A percentile compares a stretch with the other conserved stretches of the same genome.
These are phyloP conservation scores for Phytophthora melonis DNA, from an alignment of 352 stramenopile species.

Conservation along the genomic window DNA sequence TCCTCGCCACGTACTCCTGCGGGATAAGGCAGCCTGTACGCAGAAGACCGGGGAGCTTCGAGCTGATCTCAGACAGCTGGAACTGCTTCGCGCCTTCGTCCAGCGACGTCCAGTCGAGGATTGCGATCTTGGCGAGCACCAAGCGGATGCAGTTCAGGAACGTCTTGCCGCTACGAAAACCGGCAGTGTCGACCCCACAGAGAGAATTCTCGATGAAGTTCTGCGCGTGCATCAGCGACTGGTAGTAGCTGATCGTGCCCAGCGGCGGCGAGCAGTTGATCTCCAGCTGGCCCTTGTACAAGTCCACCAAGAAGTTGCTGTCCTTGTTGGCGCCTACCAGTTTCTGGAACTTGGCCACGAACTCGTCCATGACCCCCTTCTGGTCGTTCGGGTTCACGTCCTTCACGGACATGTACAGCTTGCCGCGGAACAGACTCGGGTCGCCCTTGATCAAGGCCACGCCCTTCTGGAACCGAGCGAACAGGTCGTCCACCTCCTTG, in stretches of 20 bases:
- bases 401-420: conserved; percentile 83
- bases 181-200: conserved; percentile 18
- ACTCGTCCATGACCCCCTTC: conserved; percentile 58
- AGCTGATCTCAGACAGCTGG: conserved; percentile 59
- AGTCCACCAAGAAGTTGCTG: conserved; percentile 67
- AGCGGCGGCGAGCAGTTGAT: conserved; percentile 83
- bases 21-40: conserved; percentile 55
- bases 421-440: conserved; percentile 62
- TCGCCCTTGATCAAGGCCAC: conserved; percentile 72
- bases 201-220: conserved; percentile 37
- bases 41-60: conserved; percentile 55
- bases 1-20: conserved; percentile 27
- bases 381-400: conserved; percentile 84
- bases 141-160: conserved; percentile 82
- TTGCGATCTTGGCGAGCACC: conserved; percentile 80
- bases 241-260: conserved; percentile 64
- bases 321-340: conserved; percentile 64
- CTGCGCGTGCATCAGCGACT: conserved; percentile 60
- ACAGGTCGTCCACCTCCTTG: conserved; percentile 81
- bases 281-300: conserved; percentile 69
- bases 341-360: conserved; percentile 60
- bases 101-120: conserved; percentile 83
- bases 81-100: conserved; percentile 69
- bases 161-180: conserved; percentile 56
- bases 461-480: conserved; percentile 73